Conservation (phyloP, 2,329 filamentous ascomycete species). For the Reticulascus tulasneorum region DNA sequence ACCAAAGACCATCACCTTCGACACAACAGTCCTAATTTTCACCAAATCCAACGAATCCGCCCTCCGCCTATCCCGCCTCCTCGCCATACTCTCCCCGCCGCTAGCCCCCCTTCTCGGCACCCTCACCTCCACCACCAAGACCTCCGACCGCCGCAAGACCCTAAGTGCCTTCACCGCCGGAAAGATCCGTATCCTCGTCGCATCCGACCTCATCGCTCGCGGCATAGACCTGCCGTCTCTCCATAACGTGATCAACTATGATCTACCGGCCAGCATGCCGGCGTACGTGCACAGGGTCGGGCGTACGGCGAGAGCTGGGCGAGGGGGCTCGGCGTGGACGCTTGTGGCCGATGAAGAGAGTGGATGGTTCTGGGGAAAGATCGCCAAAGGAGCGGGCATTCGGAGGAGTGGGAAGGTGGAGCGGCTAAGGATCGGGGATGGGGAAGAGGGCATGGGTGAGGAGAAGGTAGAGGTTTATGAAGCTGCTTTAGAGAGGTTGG, state of each 20-base stretch:
- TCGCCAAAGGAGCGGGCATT: conserved; percentile 57
- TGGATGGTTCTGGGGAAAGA: conserved; percentile 86
- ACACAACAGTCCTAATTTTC: conserved; percentile 68
- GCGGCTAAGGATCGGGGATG: conserved; percentile 38
- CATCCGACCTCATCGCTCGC: conserved; percentile 88
- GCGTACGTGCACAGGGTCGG: conserved; percentile 91
- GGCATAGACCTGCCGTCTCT: conserved; percentile 80
- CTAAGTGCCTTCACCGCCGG: conserved; percentile 61
- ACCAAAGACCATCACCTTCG: conserved; percentile 17
- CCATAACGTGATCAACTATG: conserved; percentile 89
- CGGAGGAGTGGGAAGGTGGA: conserved; percentile 41
- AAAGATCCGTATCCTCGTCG: conserved; percentile 71
- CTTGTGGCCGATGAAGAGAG: conserved; percentile 78
- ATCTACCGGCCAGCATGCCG: conserved; percentile 75
- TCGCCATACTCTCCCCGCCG: conserved; percentile 61
- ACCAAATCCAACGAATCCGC: conserved; percentile 87
- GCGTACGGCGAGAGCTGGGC: conserved; percentile 79
- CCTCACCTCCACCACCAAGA: conserved; percentile 75
- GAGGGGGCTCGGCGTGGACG: conserved; percentile 76
- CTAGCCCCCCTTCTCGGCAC: conserved; percentile 59
- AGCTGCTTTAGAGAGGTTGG: conserved; percentile 57
- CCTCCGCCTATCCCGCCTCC: conserved; percentile 76
- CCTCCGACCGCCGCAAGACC: conserved; percentile 63
- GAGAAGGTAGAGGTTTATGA: conserved; percentile 46
- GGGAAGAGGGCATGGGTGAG: conserved; percentile 36